A percentile compares a stretch with the other conserved stretches of the same genome.
Evolutionary conservation across 441 rosid genomes (phyloP).

Genomic region (Rhodomyrtus psidioides): DNA sequence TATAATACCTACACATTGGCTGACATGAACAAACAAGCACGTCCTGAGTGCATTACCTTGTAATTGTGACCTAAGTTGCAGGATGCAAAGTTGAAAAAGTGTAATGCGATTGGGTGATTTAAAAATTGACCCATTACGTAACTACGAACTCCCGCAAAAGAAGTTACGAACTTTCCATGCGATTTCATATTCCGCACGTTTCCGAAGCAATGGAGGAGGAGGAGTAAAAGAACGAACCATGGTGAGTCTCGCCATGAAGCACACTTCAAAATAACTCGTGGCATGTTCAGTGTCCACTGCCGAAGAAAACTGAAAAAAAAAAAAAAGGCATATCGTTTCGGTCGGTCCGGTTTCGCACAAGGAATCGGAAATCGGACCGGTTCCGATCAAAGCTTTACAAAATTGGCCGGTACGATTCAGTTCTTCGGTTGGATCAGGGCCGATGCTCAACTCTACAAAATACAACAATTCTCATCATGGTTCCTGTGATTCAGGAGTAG

Average conservation of each 20-base stretch:
- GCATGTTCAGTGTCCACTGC: background rate
- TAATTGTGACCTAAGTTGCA: no score
- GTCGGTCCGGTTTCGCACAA: no score
- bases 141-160: background rate
- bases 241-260: background rate
- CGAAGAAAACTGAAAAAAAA: no score
- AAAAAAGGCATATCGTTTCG: no score
- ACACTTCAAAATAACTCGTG: background rate
- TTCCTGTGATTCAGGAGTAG: background rate
- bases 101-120: background rate
- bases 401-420: no score
- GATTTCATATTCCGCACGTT: background rate
- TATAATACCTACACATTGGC: background rate
- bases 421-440: no score
- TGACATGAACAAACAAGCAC: background rate
- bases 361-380: no score
- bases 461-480: background rate
- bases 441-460: no score
- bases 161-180: background rate
- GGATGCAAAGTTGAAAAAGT: background rate
- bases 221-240: background rate
- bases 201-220: background rate
- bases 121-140: no score
- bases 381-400: no score
- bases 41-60: no score